Conservation (phyloP, 164 flowering plant species). For the Magnolia kwangsiensis region DNA sequence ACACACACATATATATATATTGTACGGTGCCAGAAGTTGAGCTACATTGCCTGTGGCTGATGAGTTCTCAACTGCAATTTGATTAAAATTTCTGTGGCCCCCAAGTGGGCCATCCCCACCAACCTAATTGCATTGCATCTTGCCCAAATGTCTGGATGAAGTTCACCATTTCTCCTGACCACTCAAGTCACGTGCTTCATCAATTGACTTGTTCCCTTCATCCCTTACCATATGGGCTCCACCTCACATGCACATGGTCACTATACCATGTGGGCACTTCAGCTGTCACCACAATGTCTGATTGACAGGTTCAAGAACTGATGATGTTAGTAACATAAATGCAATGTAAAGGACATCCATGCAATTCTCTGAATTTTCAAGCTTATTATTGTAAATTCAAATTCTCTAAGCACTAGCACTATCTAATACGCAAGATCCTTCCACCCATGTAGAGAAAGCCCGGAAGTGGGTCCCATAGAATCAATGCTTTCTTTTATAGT, state of each 20-base stretch:
- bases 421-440: neutral
- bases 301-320: neutral
- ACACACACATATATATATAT: too few relatives aligned
- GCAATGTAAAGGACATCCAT: neutral
- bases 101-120: too few relatives aligned
- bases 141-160: neutral
- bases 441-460: neutral
- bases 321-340: neutral
- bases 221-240: neutral
- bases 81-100: too few relatives aligned
- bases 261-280: neutral
- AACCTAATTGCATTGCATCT: neutral
- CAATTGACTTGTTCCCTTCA: neutral
- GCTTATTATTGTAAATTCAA: neutral
- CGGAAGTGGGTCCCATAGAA: slow-evolving; percentile 26
- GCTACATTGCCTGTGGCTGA: too few relatives aligned
- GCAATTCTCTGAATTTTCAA: neutral
- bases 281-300: neutral
- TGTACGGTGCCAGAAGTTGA: too few relatives aligned
- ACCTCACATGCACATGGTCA: neutral
- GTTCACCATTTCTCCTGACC: neutral
- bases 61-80: too few relatives aligned
- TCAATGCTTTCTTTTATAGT: slow-evolving; percentile 22
- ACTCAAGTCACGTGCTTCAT: neutral
- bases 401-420: neutral